Base-by-base conservation (phyloP, 1,284 basidiomycete species). In the Trametes polyzona region DNA sequence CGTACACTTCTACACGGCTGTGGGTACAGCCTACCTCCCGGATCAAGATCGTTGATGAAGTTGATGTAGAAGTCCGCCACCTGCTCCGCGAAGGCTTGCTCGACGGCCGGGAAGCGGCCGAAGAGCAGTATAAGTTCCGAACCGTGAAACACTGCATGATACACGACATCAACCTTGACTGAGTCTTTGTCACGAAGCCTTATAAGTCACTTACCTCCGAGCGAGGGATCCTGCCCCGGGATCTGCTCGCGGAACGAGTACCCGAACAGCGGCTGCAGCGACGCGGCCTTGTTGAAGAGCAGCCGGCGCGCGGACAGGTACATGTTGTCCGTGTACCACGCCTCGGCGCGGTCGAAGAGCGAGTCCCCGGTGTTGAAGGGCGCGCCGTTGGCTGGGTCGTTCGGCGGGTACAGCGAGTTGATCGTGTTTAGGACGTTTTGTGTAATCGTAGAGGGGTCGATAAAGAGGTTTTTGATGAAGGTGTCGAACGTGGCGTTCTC, bases 251-350 rank as follows among this genome's bases (percentile, higher is more conserved):
- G 73, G 65, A 84, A 85, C 59, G 79, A 76, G 61, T 86, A 86
- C 1, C 69, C 80, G 66, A 78, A 86, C 60, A 80, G 74, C 0
- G 77, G 76, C 57, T 83, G 82, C n/a, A 72, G 62, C 0, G 73
- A 58, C 0, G 82, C 75, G 0, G 77, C 82, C 33, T 77, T 72
- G 29, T 79, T 68, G 57, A 82, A 81, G 47, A 84, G 78, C 37
- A 78, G 70, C 39, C 83, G 72, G 33, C 82, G 68, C 0, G 81
- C 72, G 0, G 78, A 71, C 21, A 84, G 71, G 65, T 76, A 86
- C 80, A 84, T 84, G 50, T 77, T 73, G 58, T 82, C 82, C 0
- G 79, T 81, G 62, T 85, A 86, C 78, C 79, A 86, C 1, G 82
- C 73, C 47, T 71, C 77, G 0, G 75, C 79, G 49, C 84, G 70